Conservation (phyloP, 164 flowering plant species). For the Stephania cephalantha region DNA sequence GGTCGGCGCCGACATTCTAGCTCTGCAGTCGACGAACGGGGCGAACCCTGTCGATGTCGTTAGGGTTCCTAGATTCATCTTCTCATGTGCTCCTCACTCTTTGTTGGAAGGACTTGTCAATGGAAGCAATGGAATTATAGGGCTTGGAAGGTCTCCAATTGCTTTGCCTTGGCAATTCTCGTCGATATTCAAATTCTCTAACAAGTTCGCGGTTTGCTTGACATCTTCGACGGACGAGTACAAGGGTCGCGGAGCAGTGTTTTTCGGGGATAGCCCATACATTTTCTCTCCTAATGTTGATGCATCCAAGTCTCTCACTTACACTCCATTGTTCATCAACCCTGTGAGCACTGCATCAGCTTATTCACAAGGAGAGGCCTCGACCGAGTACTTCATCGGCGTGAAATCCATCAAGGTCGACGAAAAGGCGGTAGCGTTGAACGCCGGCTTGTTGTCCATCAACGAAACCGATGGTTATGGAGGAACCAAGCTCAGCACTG, state of each 20-base stretch:
- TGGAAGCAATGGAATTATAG: conserved; percentile 29
- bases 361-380: conserved; percentile 8
- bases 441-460: conserved; percentile 21
- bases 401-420: conserved; percentile 26
- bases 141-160: conserved; percentile 23
- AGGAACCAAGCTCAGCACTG: conserved; percentile 45
- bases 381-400: conserved; percentile 32
- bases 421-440: conserved; percentile 9
- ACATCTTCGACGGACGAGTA: not conserved
- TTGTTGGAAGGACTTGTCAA: conserved; percentile 22
- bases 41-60: not conserved
- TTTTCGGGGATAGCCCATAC: conserved; percentile 32
- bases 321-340: conserved; percentile 31
- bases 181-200: conserved; percentile 16
- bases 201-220: conserved; percentile 31
- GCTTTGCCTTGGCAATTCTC: conserved; percentile 23
- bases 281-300: conserved; percentile 16
- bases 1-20: not conserved
- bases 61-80: conserved; percentile 16
- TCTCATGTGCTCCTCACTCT: conserved; percentile 22
- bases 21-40: conserved; percentile 2
- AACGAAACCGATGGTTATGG: conserved; percentile 20
- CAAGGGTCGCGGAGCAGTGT: conserved; percentile 18
- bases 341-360: not conserved
- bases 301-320: conserved; percentile 14